These are phyloP conservation scores for Scheffersomyces stipitis DNA, from an alignment of 805 yeast species.

Conservation along the genomic window DNA sequence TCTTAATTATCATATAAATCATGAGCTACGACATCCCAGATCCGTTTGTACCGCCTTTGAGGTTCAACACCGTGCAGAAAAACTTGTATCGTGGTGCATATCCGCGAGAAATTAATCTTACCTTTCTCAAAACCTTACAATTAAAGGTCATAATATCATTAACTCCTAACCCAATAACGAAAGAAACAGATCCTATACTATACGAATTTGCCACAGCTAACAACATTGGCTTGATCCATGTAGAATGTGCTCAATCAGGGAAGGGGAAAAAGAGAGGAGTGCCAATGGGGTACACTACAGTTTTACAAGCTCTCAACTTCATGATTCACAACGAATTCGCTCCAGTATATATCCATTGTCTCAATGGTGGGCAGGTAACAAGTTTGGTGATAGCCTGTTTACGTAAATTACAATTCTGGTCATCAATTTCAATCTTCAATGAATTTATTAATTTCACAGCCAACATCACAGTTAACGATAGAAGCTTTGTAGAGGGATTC, in stretches of 20 bases:
- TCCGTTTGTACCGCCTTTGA: slow-evolving; percentile 67
- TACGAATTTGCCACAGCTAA: slow-evolving; percentile 52
- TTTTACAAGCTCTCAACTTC: slow-evolving; percentile 57
- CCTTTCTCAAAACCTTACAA: slow-evolving; percentile 63
- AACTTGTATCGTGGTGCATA: slow-evolving; percentile 80
- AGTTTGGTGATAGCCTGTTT: slow-evolving; percentile 83
- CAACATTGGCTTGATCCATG: slow-evolving; percentile 64
- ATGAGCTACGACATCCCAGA: slow-evolving; percentile 12
- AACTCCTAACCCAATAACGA: slow-evolving; percentile 71
- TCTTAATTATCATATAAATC: too few species aligned
- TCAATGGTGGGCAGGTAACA: slow-evolving; percentile 87
- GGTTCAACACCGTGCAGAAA: slow-evolving; percentile 71
- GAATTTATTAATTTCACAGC: slow-evolving; percentile 80
- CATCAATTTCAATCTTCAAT: slow-evolving; percentile 79
- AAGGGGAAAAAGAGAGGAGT: slow-evolving; percentile 83
- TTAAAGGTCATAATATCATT: slow-evolving; percentile 74
- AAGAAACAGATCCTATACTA: slow-evolving; percentile 50
- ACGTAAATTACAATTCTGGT: slow-evolving; percentile 83
- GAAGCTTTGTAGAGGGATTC: slow-evolving; percentile 80
- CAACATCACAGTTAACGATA: slow-evolving; percentile 76
- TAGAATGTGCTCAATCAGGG: slow-evolving; percentile 65
- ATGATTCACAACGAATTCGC: slow-evolving; percentile 58
- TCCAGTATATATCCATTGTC: slow-evolving; percentile 83
- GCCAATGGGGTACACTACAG: slow-evolving; percentile 69
- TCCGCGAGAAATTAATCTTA: slow-evolving; percentile 72